Percentiles rank a stretch among this genome's conserved stretches.
phyloP scores from a whole-genome alignment of 106 monocot species.

The Acorus gramineus region DNA sequence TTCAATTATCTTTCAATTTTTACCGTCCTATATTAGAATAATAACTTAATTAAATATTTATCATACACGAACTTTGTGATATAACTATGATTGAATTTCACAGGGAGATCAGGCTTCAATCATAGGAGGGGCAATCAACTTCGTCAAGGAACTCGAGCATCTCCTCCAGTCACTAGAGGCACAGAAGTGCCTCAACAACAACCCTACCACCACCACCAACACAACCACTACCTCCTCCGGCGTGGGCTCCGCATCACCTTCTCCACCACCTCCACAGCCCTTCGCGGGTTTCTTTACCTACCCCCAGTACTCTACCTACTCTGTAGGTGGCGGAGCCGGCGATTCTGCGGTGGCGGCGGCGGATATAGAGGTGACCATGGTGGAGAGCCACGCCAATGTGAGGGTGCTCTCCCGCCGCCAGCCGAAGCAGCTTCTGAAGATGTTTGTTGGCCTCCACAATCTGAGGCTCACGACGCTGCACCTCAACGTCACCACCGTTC shows the following conservation, averaged over 20 bases:
- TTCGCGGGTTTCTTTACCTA: constrained; percentile 39
- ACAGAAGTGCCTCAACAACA: constrained; percentile 14
- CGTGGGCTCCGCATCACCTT: background rate
- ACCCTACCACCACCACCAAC: background rate
- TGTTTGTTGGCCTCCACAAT: constrained; percentile 37
- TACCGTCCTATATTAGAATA: too few species aligned
- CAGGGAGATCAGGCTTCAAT: constrained; percentile 69
- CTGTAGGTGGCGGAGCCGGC: background rate
- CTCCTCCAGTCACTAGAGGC: constrained; percentile 44
- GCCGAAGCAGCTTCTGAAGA: constrained; percentile 44
- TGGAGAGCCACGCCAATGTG: constrained; percentile 53
- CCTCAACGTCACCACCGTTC: constrained; percentile 47
- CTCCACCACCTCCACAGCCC: background rate
- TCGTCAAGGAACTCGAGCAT: constrained; percentile 57
- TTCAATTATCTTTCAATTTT: too few species aligned
- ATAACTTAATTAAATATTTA: too few species aligned
- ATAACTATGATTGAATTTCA: background rate
- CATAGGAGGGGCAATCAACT: constrained; percentile 64
- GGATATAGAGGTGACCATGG: constrained; percentile 46
- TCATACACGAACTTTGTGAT: too few species aligned
- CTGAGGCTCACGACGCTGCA: constrained; percentile 31
- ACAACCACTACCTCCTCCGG: too few species aligned
- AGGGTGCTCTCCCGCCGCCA: constrained; percentile 31
- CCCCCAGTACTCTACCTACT: constrained; percentile 31
- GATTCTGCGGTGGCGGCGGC: constrained; percentile 12